Evolutionary conservation across 345 rosid species (phyloP).

Genomic region (Gossypium ekmanianum): DNA sequence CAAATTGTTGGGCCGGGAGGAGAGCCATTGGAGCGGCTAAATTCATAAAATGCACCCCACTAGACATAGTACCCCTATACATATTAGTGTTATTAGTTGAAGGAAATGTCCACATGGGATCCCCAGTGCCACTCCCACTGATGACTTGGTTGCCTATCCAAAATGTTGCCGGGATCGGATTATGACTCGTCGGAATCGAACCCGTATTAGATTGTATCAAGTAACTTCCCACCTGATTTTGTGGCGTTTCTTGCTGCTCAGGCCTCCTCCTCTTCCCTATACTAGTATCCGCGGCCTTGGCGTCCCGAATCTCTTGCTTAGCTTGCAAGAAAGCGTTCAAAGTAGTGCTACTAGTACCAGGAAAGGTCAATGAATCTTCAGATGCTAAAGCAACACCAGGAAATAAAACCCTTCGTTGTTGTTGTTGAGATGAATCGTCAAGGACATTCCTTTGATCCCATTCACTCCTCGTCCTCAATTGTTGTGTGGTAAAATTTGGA

Average conservation of each 20-base stretch:
- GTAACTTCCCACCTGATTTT: constrained; percentile 49
- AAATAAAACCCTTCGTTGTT: constrained; percentile 21
- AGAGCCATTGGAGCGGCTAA: constrained; percentile 68
- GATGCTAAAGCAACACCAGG: constrained; percentile 28
- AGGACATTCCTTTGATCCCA: constrained; percentile 34
- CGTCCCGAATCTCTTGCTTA: constrained; percentile 34
- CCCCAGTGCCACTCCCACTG: constrained; percentile 38
- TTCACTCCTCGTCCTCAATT: constrained; percentile 26
- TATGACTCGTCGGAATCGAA: constrained; percentile 44
- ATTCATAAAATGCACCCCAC: constrained; percentile 76
- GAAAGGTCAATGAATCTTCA: constrained; percentile 20
- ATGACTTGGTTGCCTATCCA: constrained; percentile 47
- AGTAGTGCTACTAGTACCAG: constrained; percentile 6
- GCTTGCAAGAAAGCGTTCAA: constrained; percentile 29
- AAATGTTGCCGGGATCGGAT: constrained; percentile 50
- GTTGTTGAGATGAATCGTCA: constrained; percentile 25
- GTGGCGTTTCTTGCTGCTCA: constrained; percentile 23
- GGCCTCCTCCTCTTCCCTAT: constrained; percentile 27
- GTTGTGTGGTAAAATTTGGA: constrained; percentile 36
- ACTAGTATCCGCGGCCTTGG: constrained; percentile 19
- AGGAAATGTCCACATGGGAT: constrained; percentile 47
- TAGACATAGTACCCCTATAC: constrained; percentile 37
- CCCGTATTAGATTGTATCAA: constrained; percentile 56
- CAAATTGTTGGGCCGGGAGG: constrained; percentile 57
- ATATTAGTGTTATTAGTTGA: constrained; percentile 26